Conservation (phyloP, 805 yeast genomes). For the Candida bentonensis region DNA sequence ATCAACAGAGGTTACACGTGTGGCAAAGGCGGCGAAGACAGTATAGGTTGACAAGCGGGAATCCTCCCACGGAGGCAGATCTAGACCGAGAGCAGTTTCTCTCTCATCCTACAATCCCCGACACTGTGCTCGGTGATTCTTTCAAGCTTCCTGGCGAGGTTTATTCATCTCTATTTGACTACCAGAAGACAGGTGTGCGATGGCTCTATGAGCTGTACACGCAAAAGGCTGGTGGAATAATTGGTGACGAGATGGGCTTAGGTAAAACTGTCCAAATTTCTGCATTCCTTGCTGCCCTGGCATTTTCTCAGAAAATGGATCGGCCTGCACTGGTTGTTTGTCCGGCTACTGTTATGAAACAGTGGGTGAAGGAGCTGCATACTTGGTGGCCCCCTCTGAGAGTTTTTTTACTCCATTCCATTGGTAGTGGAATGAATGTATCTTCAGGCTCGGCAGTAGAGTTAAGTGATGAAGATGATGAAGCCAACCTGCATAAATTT, state of each 20-base stretch:
- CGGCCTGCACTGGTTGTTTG: slow-evolving; percentile 81
- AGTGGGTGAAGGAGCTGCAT: slow-evolving; percentile 95
- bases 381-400: slow-evolving; percentile 97
- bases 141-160: slow-evolving; percentile 84
- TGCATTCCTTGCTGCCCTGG: slow-evolving; percentile 81
- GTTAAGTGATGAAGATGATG: slow-evolving; percentile 28
- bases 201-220: slow-evolving; percentile 93
- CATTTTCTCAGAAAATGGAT: slow-evolving; percentile 58
- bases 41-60: no score
- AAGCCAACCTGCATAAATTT: slow-evolving; percentile 32
- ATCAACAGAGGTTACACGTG: no score
- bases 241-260: slow-evolving; percentile 97
- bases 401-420: slow-evolving; percentile 75
- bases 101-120: slow-evolving; percentile 67
- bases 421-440: slow-evolving; percentile 69
- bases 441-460: slow-evolving; percentile 11
- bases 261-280: slow-evolving; percentile 93
- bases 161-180: slow-evolving; percentile 73
- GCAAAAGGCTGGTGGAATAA: slow-evolving; percentile 86
- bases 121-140: slow-evolving; percentile 55
- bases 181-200: slow-evolving; percentile 92
- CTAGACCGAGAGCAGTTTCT: slow-evolving; percentile 42
- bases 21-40: no score
- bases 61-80: slow-evolving; percentile 5
- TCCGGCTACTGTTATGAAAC: slow-evolving; percentile 92